phyloP scores from a whole-genome alignment of 2,329 filamentous ascomycete genomes.

The Leptographium galeiforme region DNA sequence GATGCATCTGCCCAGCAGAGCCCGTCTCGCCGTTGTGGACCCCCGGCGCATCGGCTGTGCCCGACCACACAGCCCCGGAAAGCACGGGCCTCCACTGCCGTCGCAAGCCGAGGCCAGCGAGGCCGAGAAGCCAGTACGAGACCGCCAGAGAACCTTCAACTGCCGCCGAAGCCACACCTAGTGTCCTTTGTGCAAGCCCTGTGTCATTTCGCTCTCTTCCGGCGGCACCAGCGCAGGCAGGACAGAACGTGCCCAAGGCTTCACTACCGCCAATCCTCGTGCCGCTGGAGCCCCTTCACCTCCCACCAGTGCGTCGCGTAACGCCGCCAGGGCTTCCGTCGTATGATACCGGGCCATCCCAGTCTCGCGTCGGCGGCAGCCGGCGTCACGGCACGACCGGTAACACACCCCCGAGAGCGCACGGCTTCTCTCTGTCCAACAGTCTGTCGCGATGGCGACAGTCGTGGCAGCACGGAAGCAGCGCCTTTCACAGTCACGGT shows the following conservation, averaged over 20 bases:
- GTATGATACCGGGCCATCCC: slow-evolving; percentile 5
- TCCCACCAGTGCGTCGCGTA: slow-evolving; percentile 6
- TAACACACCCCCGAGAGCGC: background rate
- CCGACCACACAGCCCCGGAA: background rate
- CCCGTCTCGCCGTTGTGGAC: background rate
- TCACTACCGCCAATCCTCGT: background rate
- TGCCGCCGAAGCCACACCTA: background rate
- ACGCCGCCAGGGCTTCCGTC: slow-evolving; percentile 11
- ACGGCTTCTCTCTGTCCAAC: background rate
- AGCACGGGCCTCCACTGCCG: background rate
- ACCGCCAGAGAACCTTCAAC: background rate
- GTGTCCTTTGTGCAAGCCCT: background rate
- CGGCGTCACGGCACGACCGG: background rate
- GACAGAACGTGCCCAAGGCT: background rate
- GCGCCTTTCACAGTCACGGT: background rate
- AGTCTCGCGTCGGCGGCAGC: background rate
- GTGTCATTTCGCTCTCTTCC: background rate
- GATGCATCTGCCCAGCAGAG: slow-evolving; percentile 4
- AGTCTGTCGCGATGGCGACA: background rate
- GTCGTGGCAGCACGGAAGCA: background rate
- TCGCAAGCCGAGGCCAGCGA: background rate
- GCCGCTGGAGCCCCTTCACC: slow-evolving; percentile 3
- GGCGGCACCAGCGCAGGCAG: background rate
- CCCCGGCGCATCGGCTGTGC: background rate
- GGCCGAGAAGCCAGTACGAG: background rate